phyloP scores from a whole-genome alignment of 352 stramenopile genomes.

The Phytophthora agathidicida region DNA sequence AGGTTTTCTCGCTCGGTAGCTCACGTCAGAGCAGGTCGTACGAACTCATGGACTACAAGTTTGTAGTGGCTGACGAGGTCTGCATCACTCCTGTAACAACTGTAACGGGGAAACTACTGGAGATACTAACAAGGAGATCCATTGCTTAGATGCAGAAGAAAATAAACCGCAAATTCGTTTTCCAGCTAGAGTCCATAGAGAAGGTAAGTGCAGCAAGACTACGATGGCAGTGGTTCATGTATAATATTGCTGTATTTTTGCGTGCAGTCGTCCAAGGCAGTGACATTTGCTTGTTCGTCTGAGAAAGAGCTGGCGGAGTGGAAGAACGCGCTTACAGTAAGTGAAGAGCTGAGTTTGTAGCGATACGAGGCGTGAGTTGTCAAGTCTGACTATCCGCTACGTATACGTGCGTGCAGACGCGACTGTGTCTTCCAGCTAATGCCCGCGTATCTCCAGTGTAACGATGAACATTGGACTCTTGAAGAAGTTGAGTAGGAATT shows the following conservation, averaged over 20 bases:
- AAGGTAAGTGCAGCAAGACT: conserved; percentile 37
- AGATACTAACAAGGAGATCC: too few species aligned
- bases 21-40: conserved; percentile 53
- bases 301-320: conserved; percentile 68
- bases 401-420: conserved; percentile 11
- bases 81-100: not conserved
- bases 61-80: conserved; percentile 54
- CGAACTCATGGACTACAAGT: conserved; percentile 54
- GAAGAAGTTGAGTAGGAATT: not conserved
- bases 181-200: conserved; percentile 58
- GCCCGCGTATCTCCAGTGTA: conserved; percentile 29
- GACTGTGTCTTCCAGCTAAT: conserved; percentile 29
- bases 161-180: conserved; percentile 63
- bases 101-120: not conserved
- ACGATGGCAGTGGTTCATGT: too few species aligned
- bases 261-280: conserved; percentile 46
- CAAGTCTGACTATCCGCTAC: not conserved
- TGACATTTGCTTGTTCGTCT: conserved; percentile 66
- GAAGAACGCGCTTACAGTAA: conserved; percentile 58
- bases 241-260: not conserved
- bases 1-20: conserved; percentile 63
- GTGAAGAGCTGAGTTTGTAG: not conserved
- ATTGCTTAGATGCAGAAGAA: conserved; percentile 48
- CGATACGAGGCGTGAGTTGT: too few species aligned
- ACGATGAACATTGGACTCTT: not conserved